Conservation (phyloP, 2,329 filamentous ascomycete species). For the Xylariaceae sp. region DNA sequence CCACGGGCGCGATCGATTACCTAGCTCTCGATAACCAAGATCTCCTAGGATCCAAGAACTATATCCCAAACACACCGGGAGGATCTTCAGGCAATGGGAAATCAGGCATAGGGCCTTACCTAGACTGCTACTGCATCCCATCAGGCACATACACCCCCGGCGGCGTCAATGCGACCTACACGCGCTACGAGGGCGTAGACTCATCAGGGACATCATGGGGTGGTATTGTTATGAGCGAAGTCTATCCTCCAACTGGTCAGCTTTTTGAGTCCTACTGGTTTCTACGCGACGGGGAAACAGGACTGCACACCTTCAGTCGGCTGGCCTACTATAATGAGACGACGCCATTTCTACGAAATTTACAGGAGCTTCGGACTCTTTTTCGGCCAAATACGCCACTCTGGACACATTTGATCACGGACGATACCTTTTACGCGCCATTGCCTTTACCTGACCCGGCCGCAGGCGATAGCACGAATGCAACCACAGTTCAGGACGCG, state of each 20-base stretch:
- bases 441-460: conserved; percentile 41
- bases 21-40: no score
- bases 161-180: not conserved
- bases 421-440: conserved; percentile 52
- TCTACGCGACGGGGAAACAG: conserved; percentile 58
- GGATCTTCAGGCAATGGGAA: not conserved
- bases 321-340: conserved; percentile 56
- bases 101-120: not conserved
- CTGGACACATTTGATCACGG: conserved; percentile 60
- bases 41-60: no score
- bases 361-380: conserved; percentile 59
- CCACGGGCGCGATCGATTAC: no score
- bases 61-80: not conserved
- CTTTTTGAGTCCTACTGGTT: conserved; percentile 63
- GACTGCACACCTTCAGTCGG: conserved; percentile 58
- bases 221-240: conserved; percentile 57
- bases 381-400: conserved; percentile 57
- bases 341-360: conserved; percentile 51
- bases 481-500: conserved; percentile 58
- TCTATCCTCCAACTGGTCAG: conserved; percentile 55
- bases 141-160: not conserved
- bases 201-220: conserved; percentile 38
- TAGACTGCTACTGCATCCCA: not conserved
- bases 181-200: not conserved
- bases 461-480: conserved; percentile 23